Conservation (phyloP, 2,329 filamentous ascomycete genomes). For the Clathrospora elynae region DNA sequence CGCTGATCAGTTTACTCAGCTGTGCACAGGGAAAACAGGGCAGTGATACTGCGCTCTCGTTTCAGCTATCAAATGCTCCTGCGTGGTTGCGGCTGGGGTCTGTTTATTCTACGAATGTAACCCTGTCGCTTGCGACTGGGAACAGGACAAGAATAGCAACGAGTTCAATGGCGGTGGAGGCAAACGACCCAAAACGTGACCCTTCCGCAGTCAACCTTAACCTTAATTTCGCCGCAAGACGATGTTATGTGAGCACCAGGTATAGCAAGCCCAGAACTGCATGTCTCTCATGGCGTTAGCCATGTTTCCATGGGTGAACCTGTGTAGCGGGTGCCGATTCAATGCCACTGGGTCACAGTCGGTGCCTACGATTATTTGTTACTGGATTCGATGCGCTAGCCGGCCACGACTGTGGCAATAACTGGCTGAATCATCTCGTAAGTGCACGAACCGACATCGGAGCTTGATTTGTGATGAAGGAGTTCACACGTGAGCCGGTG, state of each 20-base stretch:
- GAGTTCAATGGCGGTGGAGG: constrained; percentile 13
- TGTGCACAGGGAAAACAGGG: too few relatives aligned
- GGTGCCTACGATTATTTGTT: constrained; percentile 20
- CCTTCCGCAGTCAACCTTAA: constrained; percentile 24
- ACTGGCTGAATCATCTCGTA: constrained; percentile 25
- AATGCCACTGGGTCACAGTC: constrained; percentile 9
- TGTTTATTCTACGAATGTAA: too few relatives aligned
- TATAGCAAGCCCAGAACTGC: constrained; percentile 1
- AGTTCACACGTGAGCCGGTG: constrained; percentile 13
- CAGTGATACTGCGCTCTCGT: too few relatives aligned
- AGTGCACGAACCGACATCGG: constrained; percentile 12
- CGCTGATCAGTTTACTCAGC: constrained; percentile 20
- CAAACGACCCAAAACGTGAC: constrained; percentile 20
- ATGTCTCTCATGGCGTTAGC: constrained; percentile 5
- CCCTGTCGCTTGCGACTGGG: too few relatives aligned
- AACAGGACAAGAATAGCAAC: constrained; percentile 36
- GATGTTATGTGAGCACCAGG: constrained; percentile 18
- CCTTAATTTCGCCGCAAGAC: constrained; percentile 25
- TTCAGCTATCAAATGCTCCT: too few relatives aligned
- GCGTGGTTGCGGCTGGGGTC: too few relatives aligned
- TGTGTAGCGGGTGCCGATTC: constrained; percentile 8
- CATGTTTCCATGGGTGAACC: constrained; percentile 2
- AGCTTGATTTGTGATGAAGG: constrained; percentile 17
- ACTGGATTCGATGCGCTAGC: constrained; percentile 20
- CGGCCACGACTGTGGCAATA: constrained; percentile 7